A percentile compares a stretch with the other conserved stretches of the same genome.
These are phyloP conservation scores for Cicer yamashitae DNA, from an alignment of 306 rosid species.

Conservation along the genomic window DNA sequence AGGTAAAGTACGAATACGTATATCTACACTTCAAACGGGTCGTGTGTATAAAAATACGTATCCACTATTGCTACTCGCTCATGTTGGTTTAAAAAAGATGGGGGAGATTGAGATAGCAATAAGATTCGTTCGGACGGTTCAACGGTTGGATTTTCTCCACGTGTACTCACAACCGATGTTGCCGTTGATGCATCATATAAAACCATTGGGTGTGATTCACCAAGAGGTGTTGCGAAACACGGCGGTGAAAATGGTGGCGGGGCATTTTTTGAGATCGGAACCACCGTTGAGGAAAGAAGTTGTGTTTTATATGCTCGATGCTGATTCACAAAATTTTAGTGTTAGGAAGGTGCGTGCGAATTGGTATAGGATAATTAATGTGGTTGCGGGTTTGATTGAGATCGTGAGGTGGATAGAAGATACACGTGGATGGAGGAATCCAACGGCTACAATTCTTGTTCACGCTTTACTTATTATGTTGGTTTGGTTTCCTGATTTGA, in stretches of 20 bases:
- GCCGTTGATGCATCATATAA: conserved; percentile 87
- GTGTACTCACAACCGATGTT: conserved; percentile 72
- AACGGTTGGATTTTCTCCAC: conserved; percentile 71
- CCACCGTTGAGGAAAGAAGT: conserved; percentile 76
- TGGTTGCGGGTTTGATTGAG: conserved; percentile 59
- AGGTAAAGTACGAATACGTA: conserved; percentile 72
- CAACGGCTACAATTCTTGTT: conserved; percentile 70
- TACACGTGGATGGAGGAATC: conserved; percentile 85
- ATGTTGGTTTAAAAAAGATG: conserved; percentile 65
- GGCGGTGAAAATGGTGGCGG: conserved; percentile 67
- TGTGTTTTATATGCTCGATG: conserved; percentile 73
- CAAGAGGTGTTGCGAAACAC: conserved; percentile 71
- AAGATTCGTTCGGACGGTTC: conserved; percentile 57
- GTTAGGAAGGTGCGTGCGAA: conserved; percentile 80
- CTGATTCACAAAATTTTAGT: conserved; percentile 75
- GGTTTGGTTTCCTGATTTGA: conserved; percentile 90
- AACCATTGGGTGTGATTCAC: conserved; percentile 71
- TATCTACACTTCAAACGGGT: conserved; percentile 71
- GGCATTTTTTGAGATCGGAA: conserved; percentile 71
- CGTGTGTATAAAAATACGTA: conserved; percentile 65
- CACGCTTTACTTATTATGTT: conserved; percentile 71
- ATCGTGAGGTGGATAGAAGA: conserved; percentile 72
- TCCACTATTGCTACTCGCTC: conserved; percentile 63
- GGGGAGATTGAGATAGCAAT: conserved; percentile 86
- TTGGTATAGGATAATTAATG: conserved; percentile 70